Evolutionary conservation across 2,329 filamentous ascomycete species (phyloP).

Genomic region (Exophiala viscosa): DNA sequence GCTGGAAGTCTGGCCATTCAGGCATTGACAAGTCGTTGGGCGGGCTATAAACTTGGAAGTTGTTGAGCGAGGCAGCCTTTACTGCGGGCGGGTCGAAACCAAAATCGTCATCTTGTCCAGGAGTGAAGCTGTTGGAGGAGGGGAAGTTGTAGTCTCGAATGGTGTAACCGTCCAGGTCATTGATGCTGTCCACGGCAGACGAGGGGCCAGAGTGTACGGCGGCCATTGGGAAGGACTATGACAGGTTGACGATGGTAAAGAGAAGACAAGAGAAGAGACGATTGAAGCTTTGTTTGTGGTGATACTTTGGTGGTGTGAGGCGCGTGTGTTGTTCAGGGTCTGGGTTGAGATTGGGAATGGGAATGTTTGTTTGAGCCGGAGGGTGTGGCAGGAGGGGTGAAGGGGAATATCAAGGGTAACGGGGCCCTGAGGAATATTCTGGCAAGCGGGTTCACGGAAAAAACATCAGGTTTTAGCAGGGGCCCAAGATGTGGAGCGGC

Average conservation of each 20-base stretch:
- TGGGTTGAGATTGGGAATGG: not conserved
- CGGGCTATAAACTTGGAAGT: slow-evolving; percentile 26
- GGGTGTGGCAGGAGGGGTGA: not conserved
- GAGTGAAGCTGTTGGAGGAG: slow-evolving; percentile 3
- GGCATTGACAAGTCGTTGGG: slow-evolving; percentile 17
- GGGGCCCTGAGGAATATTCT: slow-evolving; percentile 4
- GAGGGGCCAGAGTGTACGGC: slow-evolving; percentile 13
- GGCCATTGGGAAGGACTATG: slow-evolving; percentile 6
- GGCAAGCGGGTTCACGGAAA: slow-evolving; percentile 2
- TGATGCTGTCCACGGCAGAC: slow-evolving; percentile 22
- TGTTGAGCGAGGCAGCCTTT: slow-evolving; percentile 12
- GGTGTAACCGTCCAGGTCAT: slow-evolving; percentile 26
- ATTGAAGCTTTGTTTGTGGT: not conserved
- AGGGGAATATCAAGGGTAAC: slow-evolving; percentile 2
- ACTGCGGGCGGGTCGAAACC: slow-evolving; percentile 26
- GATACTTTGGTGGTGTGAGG: too few relatives aligned
- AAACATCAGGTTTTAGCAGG: slow-evolving; percentile 1
- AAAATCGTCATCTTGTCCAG: slow-evolving; percentile 25
- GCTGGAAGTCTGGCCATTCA: slow-evolving; percentile 24
- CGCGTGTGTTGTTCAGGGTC: not conserved
- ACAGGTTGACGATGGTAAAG: not conserved
- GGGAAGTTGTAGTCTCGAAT: slow-evolving; percentile 21
- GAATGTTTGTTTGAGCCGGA: slow-evolving; percentile 2
- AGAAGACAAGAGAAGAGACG: not conserved
- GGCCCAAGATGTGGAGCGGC: not conserved